Evolutionary conservation across 495 filamentous ascomycete species (phyloP).

Genomic region (Jackrogersella minutella): DNA sequence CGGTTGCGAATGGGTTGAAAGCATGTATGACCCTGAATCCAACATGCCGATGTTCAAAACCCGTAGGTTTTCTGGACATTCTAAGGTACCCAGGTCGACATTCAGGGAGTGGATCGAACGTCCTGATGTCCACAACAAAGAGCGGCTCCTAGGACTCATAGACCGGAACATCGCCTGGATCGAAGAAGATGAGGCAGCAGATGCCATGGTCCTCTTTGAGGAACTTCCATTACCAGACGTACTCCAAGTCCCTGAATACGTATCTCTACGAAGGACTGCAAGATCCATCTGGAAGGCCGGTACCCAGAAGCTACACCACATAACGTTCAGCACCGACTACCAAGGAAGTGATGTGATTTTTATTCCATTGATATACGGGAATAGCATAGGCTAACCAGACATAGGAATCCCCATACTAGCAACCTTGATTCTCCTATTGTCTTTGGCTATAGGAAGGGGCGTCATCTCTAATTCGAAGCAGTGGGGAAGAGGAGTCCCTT

Average conservation of each 20-base stretch:
- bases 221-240: neutral
- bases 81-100: neutral
- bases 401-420: neutral
- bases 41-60: neutral
- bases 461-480: neutral
- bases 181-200: slow-evolving; percentile 5
- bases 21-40: neutral
- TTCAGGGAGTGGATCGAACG: neutral
- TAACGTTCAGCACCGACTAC: too few species aligned
- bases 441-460: neutral
- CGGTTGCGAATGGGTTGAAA: neutral
- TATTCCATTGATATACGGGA: neutral
- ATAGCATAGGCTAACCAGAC: neutral
- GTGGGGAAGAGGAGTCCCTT: neutral
- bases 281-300: neutral
- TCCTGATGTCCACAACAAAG: neutral
- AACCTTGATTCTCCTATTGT: neutral
- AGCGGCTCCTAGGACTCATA: slow-evolving; percentile 17
- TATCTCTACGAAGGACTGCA: neutral
- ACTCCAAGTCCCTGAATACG: neutral
- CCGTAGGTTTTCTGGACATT: neutral
- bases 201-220: neutral
- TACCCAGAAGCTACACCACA: neutral
- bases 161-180: slow-evolving; percentile 1
- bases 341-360: neutral